phyloP scores from a whole-genome alignment of 2,329 filamentous ascomycete genomes.

The Aplosporella prunicola region DNA sequence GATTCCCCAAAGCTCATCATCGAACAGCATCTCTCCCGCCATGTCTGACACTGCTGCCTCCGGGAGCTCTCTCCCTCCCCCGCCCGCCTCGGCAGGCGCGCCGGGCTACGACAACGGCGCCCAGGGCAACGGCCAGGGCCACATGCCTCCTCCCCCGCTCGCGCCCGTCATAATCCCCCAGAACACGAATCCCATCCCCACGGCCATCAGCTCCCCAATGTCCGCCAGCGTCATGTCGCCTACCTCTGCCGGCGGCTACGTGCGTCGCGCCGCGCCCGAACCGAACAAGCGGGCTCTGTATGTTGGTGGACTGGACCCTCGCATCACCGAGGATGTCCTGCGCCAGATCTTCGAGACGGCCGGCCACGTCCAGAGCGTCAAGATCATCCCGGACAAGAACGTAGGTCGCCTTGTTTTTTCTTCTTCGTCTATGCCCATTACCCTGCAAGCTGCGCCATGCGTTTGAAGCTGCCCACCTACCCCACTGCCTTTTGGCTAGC shows the following conservation, averaged over 20 bases:
- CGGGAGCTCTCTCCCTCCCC: slow-evolving; percentile 56
- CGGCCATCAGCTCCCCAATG: slow-evolving; percentile 81
- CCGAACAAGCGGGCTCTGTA: slow-evolving; percentile 98
- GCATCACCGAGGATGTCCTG: slow-evolving; percentile 91
- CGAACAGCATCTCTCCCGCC: slow-evolving; percentile 22
- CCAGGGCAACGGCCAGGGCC: slow-evolving; percentile 58
- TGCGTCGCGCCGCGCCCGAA: slow-evolving; percentile 86
- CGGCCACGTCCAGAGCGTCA: slow-evolving; percentile 95
- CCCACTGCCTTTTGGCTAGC: too few relatives aligned
- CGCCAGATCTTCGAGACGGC: slow-evolving; percentile 98
- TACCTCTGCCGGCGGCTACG: slow-evolving; percentile 67
- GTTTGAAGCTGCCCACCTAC: too few relatives aligned
- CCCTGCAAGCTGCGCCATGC: too few relatives aligned
- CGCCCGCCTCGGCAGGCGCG: slow-evolving; percentile 59
- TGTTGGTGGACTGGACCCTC: slow-evolving; percentile 85
- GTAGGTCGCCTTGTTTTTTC: slow-evolving; percentile 49
- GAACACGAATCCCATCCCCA: slow-evolving; percentile 92
- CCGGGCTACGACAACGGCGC: slow-evolving; percentile 71
- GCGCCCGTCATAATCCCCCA: slow-evolving; percentile 80
- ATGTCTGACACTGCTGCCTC: slow-evolving; percentile 72
- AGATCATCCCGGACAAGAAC: slow-evolving; percentile 99
- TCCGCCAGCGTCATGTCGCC: slow-evolving; percentile 75
- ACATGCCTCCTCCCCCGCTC: slow-evolving; percentile 84
- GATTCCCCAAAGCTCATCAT: slow-evolving; percentile 11
- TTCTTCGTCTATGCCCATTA: too few relatives aligned